Percentiles rank a stretch among this genome's conserved stretches.
These are phyloP conservation scores for Halophytophthora batemanensis DNA, from an alignment of 352 stramenopile species.

Conservation along the genomic window DNA sequence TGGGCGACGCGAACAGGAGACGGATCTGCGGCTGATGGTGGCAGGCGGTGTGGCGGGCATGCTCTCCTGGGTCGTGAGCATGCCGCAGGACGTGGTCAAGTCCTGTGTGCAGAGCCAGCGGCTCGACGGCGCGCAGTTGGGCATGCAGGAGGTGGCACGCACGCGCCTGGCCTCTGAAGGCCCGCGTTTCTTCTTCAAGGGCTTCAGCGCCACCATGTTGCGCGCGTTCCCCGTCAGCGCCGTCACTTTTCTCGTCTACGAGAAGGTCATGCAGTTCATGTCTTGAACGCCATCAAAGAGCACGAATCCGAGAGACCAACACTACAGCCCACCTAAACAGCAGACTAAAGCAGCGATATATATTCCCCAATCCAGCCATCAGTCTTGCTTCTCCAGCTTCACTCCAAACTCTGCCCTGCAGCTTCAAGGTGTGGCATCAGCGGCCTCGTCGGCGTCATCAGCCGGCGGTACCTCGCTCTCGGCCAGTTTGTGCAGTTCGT, in stretches of 20 bases:
- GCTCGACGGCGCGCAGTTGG: slow-evolving; percentile 36
- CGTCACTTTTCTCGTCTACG: slow-evolving; percentile 85
- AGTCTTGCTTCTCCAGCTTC: not conserved
- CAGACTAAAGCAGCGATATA: too few relatives aligned
- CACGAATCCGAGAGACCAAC: too few relatives aligned
- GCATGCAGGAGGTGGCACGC: slow-evolving; percentile 40
- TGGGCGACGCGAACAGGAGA: slow-evolving; percentile 59
- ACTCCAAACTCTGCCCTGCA: not conserved
- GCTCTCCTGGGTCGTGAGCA: slow-evolving; percentile 73
- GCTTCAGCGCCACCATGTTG: slow-evolving; percentile 75
- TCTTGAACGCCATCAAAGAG: slow-evolving; percentile 22
- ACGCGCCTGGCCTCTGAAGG: slow-evolving; percentile 50
- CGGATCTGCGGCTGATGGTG: slow-evolving; percentile 66
- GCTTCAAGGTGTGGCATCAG: not conserved
- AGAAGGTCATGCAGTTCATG: slow-evolving; percentile 82
- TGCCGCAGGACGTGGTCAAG: slow-evolving; percentile 90
- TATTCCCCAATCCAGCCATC: too few relatives aligned
- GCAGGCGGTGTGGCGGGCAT: slow-evolving; percentile 71
- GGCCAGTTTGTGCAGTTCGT: slow-evolving; percentile 31
- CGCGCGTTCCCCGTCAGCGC: slow-evolving; percentile 81
- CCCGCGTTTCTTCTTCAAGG: slow-evolving; percentile 75
- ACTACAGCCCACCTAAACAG: too few relatives aligned
- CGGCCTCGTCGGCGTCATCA: slow-evolving; percentile 17
- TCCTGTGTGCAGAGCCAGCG: slow-evolving; percentile 83
- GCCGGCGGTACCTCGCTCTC: slow-evolving; percentile 47